Evolutionary conservation across 83 land plant species (phyloP).

Genomic region (Diphasiastrum complanatum): DNA sequence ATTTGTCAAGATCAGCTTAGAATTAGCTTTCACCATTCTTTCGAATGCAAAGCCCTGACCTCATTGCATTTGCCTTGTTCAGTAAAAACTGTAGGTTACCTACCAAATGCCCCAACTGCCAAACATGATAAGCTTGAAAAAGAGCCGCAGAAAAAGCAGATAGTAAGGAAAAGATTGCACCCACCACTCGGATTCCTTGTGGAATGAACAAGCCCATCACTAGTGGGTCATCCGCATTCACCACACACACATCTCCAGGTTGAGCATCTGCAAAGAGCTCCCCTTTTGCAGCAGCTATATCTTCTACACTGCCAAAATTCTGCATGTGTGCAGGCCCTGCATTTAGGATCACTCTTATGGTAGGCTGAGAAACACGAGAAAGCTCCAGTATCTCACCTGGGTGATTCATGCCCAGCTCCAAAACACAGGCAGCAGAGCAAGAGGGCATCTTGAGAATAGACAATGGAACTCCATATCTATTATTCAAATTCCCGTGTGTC

Average conservation of each 20-base stretch:
- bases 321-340: conserved; percentile 47
- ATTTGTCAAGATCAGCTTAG: too few relatives aligned
- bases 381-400: conserved; percentile 41
- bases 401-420: conserved; percentile 44
- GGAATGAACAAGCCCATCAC: conserved; percentile 34
- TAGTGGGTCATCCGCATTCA: conserved; percentile 53
- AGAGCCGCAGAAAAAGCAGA: too few relatives aligned
- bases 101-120: too few relatives aligned
- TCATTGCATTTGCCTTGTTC: background rate
- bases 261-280: conserved; percentile 35
- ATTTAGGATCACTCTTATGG: conserved; percentile 44
- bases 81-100: too few relatives aligned
- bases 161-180: background rate
- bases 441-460: conserved; percentile 30
- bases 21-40: too few relatives aligned
- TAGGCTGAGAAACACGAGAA: conserved; percentile 35
- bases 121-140: too few relatives aligned
- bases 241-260: conserved; percentile 42
- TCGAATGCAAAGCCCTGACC: background rate
- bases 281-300: conserved; percentile 46
- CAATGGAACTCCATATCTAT: conserved; percentile 41
- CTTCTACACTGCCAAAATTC: conserved; percentile 35
- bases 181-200: conserved; percentile 31
- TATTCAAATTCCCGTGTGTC: conserved; percentile 38
- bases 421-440: conserved; percentile 29